phyloP scores from a whole-genome alignment of 148 eudicot species.

The Rhododendron ferrugineum region DNA sequence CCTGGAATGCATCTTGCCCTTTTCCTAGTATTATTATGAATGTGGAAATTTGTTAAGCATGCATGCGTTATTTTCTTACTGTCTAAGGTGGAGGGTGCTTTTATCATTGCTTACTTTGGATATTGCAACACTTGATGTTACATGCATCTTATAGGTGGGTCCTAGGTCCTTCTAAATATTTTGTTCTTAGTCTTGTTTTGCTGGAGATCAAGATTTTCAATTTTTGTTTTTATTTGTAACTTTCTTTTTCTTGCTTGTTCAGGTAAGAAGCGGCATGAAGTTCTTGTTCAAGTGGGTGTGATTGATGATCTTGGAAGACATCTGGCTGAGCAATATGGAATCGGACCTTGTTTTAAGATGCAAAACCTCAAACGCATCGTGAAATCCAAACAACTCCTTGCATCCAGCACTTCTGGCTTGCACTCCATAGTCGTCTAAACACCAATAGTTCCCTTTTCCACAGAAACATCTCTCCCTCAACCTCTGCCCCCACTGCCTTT shows the following conservation, averaged over 20 bases:
- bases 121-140: background rate
- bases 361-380: too few species aligned
- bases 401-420: too few species aligned
- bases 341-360: slow-evolving; percentile 2
- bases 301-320: slow-evolving; percentile 89
- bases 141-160: background rate
- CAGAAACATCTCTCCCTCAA: too few species aligned
- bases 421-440: too few species aligned
- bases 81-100: background rate
- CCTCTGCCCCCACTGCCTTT: too few species aligned
- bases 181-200: background rate
- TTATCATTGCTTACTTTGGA: background rate
- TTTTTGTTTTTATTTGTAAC: background rate
- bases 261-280: slow-evolving; percentile 96
- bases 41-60: background rate
- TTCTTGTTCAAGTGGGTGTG: slow-evolving; percentile 91
- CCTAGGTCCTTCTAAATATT: background rate
- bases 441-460: too few species aligned
- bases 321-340: slow-evolving; percentile 81
- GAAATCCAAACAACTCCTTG: too few species aligned
- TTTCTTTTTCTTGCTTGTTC: slow-evolving; percentile 3
- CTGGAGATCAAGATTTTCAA: too few species aligned
- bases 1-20: background rate
- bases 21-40: background rate
- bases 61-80: background rate